These are phyloP conservation scores for Annulohypoxylon truncatum DNA, from an alignment of 2,329 filamentous ascomycete species.

Conservation along the genomic window DNA sequence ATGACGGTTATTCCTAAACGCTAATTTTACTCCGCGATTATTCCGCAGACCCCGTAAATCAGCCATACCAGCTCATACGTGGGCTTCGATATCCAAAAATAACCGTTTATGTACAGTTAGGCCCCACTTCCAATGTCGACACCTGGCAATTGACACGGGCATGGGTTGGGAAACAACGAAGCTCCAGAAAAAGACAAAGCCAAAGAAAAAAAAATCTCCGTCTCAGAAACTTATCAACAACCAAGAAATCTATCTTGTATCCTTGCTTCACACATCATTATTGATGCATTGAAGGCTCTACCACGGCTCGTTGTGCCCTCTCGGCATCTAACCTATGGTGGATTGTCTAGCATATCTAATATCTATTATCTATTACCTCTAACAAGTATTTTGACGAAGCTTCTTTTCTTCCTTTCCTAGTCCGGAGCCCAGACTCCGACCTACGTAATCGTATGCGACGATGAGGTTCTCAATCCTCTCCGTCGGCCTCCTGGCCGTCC, in stretches of 20 bases:
- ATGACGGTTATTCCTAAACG: neutral
- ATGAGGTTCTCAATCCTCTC: constrained; percentile 80
- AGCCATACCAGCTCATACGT: neutral
- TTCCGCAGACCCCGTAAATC: neutral
- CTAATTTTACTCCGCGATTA: neutral
- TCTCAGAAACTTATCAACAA: neutral
- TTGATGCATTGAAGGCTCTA: constrained; percentile 25
- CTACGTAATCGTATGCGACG: constrained; percentile 54
- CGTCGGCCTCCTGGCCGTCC: constrained; percentile 74
- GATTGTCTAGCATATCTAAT: constrained; percentile 3
- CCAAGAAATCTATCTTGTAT: neutral
- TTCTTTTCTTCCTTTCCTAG: neutral
- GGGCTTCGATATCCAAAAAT: neutral
- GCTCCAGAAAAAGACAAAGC: constrained; percentile 13
- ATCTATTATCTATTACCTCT: neutral
- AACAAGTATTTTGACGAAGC: neutral
- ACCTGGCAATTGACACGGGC: constrained; percentile 40
- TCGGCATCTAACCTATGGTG: constrained; percentile 28
- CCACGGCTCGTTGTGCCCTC: constrained; percentile 25
- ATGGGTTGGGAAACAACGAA: constrained; percentile 3
- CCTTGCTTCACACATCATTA: constrained; percentile 17
- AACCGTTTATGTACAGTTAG: neutral
- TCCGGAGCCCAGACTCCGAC: constrained; percentile 6
- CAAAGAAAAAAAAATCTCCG: neutral
- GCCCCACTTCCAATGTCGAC: constrained; percentile 31